A percentile compares a stretch with the other conserved stretches of the same genome.
These are phyloP conservation scores for Zancudomyces culisetae DNA, from an alignment of 371 early-diverging fungal species.

Conservation along the genomic window DNA sequence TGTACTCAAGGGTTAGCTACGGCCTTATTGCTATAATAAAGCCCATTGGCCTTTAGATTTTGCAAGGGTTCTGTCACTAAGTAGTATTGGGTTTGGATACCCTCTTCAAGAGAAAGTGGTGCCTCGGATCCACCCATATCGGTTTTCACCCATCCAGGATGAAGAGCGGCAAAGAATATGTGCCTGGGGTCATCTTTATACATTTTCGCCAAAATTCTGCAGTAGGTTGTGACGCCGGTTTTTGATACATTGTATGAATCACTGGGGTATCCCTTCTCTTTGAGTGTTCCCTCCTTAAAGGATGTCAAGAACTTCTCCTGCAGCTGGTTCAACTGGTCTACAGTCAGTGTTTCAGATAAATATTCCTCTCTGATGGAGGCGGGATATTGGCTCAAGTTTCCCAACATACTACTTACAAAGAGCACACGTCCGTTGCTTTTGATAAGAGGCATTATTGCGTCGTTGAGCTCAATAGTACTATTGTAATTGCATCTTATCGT, in stretches of 20 bases:
- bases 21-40: not conserved
- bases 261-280: conserved; percentile 15
- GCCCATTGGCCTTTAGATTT: not conserved
- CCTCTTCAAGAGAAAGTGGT: conserved; percentile 17
- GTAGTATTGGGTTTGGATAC: conserved; percentile 17
- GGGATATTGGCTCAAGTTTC: not conserved
- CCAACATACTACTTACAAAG: not conserved
- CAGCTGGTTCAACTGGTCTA: not conserved
- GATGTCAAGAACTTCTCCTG: conserved; percentile 2
- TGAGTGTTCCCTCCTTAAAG: conserved; percentile 14
- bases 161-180: conserved; percentile 20
- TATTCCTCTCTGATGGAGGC: not conserved
- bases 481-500: not conserved
- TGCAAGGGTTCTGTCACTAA: conserved; percentile 4
- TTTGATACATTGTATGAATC: conserved; percentile 22
- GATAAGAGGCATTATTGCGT: conserved; percentile 14
- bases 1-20: no score
- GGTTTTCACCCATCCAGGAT: conserved; percentile 21
- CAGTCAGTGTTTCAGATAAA: not conserved
- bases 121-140: conserved; percentile 21
- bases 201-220: conserved; percentile 15
- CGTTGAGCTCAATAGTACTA: conserved; percentile 11
- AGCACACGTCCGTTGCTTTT: conserved; percentile 9
- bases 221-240: conserved; percentile 20
- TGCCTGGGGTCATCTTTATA: conserved; percentile 6